Conservation (phyloP, 441 rosid species). For the Jatropha podagrica region DNA sequence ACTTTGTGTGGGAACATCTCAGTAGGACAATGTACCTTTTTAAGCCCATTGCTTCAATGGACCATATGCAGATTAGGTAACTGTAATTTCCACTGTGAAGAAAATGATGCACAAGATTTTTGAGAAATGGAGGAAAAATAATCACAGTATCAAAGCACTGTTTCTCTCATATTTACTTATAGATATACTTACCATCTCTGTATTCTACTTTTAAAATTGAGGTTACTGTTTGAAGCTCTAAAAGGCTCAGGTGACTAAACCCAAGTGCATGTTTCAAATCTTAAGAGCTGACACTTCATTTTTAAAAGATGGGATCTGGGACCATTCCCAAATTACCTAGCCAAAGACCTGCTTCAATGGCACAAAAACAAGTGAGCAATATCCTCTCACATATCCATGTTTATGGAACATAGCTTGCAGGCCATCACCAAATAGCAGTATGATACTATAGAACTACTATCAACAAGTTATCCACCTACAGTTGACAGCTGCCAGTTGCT, state of each 20-base stretch:
- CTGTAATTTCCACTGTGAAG: neutral
- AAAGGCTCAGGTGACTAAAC: neutral
- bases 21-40: neutral
- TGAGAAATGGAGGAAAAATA: neutral
- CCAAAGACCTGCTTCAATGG: neutral
- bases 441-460: neutral
- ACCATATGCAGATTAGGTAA: neutral
- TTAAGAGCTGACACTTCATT: neutral
- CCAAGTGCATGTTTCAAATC: neutral
- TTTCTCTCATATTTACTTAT: neutral
- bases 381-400: neutral
- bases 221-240: neutral
- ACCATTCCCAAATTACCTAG: neutral
- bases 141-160: neutral
- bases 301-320: neutral
- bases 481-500: neutral
- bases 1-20: too few species aligned
- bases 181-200: neutral
- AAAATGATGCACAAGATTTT: neutral
- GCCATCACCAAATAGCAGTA: neutral
- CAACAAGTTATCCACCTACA: neutral
- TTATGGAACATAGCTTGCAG: neutral
- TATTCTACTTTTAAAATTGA: neutral
- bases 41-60: neutral
- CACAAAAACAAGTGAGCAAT: neutral